phyloP scores from a whole-genome alignment of 306 rosid species.

The Fragaria nilgerrensis region DNA sequence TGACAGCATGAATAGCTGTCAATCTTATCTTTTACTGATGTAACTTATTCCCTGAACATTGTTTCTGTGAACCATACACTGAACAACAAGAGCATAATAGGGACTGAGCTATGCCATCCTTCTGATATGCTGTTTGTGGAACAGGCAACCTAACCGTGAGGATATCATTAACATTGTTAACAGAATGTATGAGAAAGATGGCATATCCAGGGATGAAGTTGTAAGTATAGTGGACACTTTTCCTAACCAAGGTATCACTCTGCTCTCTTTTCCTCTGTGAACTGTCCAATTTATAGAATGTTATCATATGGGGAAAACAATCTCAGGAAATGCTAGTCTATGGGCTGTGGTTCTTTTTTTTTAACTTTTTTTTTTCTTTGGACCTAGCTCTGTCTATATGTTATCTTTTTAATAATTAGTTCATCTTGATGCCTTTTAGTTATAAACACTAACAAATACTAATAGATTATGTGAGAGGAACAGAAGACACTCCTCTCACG shows the following conservation, averaged over 20 bases:
- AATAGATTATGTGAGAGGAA: background rate
- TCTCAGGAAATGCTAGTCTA: background rate
- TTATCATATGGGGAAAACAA: background rate
- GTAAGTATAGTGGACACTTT: slow-evolving; percentile 58
- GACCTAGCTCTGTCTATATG: background rate
- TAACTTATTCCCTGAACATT: background rate
- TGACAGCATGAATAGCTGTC: background rate
- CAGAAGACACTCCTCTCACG: background rate
- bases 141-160: slow-evolving; percentile 90
- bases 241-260: slow-evolving; percentile 79
- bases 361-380: background rate
- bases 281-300: background rate
- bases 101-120: slow-evolving; percentile 12
- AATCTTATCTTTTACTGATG: background rate
- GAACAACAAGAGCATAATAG: too few species aligned
- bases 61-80: background rate
- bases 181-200: slow-evolving; percentile 88
- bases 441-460: background rate
- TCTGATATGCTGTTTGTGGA: slow-evolving; percentile 42
- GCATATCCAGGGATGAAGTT: slow-evolving; percentile 73
- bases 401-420: background rate
- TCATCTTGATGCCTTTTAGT: background rate
- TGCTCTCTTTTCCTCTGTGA: slow-evolving; percentile 2
- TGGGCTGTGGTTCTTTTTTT: too few species aligned
- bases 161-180: slow-evolving; percentile 85